Base-by-base conservation (phyloP, 2,329 filamentous ascomycete species). In the Trichothecium sympodiale region DNA sequence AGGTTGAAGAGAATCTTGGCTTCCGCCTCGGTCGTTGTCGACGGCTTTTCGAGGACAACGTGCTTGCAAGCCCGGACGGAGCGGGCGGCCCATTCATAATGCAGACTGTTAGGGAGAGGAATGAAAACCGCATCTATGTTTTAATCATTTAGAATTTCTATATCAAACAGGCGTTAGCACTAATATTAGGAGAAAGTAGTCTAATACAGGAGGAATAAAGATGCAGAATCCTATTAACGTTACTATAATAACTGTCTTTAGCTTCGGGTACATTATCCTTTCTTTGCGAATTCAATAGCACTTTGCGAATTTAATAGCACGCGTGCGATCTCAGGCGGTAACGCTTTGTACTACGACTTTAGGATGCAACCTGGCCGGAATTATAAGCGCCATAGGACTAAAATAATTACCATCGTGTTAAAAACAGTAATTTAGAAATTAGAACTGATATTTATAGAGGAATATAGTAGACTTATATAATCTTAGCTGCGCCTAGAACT, bases 31-130 rank as follows among this genome's bases (percentile, higher is more conserved):
- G 69, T 73, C 17, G 57, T 59, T n/a, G 56, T 59, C 1, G 61
- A 57, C 0, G 70, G 69, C 46, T 74, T 74, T 46, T 74, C 71
- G 3, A 74, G 50, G 0, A 75, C 59, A 15, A 76, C 69, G 42
- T 70, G 64, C 39, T 69, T 70, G 9, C 63, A 62, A 3, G 62
- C 62, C 8, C 50, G 42, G 23, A 71, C 44, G 6, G 64, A 55
- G 26, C 61, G 56, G 10, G 64, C 42, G 16, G 65, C 57, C 62
- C 65, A 71, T 46, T 66, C 59, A 33, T 49, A 55, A 38, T 62
- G 59, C n/a, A 61, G 43, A 14, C 53, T 51, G 34, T 57, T 58
- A 7, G 62, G 62, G 4, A 71, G 53, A 4, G 65, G 58, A 36
- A 71, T 64, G 44, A 68, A 70, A 18, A 72, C 58, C 17, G 59